Percentiles rank a stretch among this genome's conserved stretches.
These are phyloP conservation scores for Rheum nobile DNA, from an alignment of 148 eudicot species.

Conservation along the genomic window DNA sequence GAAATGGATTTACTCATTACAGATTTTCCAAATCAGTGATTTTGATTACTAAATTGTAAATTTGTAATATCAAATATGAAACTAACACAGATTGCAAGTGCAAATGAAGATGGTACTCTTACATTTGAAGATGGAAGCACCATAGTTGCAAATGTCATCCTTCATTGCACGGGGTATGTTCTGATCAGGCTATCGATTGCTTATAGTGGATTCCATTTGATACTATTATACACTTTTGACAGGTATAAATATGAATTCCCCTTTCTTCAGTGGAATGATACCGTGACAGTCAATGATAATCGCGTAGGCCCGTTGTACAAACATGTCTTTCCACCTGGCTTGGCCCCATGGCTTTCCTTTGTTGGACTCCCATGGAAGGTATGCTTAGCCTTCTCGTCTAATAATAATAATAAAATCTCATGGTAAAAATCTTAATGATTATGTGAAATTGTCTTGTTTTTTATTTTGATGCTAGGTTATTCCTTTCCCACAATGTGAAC, in stretches of 20 bases:
- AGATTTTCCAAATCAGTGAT: no score
- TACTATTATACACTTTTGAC: neutral
- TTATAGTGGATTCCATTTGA: neutral
- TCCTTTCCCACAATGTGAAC: slow-evolving; percentile 69
- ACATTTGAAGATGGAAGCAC: slow-evolving; percentile 48
- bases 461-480: slow-evolving; percentile 40
- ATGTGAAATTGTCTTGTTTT: neutral
- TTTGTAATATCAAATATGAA: no score
- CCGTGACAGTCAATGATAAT: slow-evolving; percentile 66
- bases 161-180: slow-evolving; percentile 87
- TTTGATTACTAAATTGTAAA: neutral
- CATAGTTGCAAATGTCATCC: slow-evolving; percentile 58
- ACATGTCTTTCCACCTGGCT: slow-evolving; percentile 76
- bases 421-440: neutral
- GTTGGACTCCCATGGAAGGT: slow-evolving; percentile 86
- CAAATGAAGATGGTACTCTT: slow-evolving; percentile 52
- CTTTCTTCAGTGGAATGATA: slow-evolving; percentile 53
- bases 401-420: neutral
- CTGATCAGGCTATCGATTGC: neutral
- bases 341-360: slow-evolving; percentile 88
- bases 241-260: slow-evolving; percentile 91
- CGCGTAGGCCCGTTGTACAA: slow-evolving; percentile 87
- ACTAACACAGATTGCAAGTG: slow-evolving; percentile 54
- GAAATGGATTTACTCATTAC: no score
- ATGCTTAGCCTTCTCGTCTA: neutral